phyloP scores from a whole-genome alignment of 176 grass and related monocot species.

The barley (Hordeum vulgare) region MorexV3_pseudomolecules_assembly NC_058520.1:63980742-63981241 shows the following conservation, averaged over 20 bases:
- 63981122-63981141: too few species aligned
- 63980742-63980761: slow-evolving; percentile 38
- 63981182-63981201: slow-evolving; percentile 30
- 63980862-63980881: slow-evolving; percentile 31
- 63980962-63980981: slow-evolving; percentile 15
- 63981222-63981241: slow-evolving; percentile 38
- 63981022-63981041: slow-evolving; percentile 29
- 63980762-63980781: slow-evolving; percentile 30
- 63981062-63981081: too few species aligned
- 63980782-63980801: slow-evolving; percentile 17
- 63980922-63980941: slow-evolving; percentile 10
- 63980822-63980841: slow-evolving; percentile 24
- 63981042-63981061: too few species aligned
- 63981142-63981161: slow-evolving; percentile 10
- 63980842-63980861: slow-evolving; percentile 21
- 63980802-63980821: slow-evolving; percentile 1
- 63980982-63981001: slow-evolving; percentile 1
- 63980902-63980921: neutral
- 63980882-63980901: slow-evolving; percentile 22
- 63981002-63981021: slow-evolving; percentile 23
- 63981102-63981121: too few species aligned
- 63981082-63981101: neutral
- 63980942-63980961: slow-evolving; percentile 13
- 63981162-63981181: slow-evolving; percentile 48
- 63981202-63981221: slow-evolving; percentile 31